Percentiles rank a stretch among this genome's conserved stretches.
phyloP scores from a whole-genome alignment of 2,329 filamentous ascomycete species.

The Rutstroemia sp. region DNA sequence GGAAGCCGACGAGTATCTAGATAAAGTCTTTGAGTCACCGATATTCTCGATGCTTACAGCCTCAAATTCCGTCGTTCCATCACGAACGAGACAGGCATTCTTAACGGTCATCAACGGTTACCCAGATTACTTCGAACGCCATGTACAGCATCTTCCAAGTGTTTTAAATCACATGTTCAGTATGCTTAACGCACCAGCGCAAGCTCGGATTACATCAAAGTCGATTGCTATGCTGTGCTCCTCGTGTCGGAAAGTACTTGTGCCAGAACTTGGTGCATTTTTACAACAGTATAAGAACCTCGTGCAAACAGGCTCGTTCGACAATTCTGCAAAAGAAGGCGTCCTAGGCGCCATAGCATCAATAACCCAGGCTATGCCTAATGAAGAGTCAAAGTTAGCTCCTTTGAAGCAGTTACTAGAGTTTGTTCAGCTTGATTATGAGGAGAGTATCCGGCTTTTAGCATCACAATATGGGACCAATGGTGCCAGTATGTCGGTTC shows the following conservation, averaged over 20 bases:
- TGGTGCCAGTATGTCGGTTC: background rate
- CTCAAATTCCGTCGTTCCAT: constrained; percentile 46
- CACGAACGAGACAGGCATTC: constrained; percentile 58
- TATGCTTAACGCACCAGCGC: constrained; percentile 52
- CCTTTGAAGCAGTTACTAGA: constrained; percentile 51
- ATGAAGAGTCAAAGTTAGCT: constrained; percentile 45
- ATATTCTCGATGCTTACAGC: constrained; percentile 49
- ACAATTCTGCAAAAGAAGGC: constrained; percentile 64
- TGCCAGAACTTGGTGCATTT: constrained; percentile 59
- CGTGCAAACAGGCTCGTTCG: constrained; percentile 49
- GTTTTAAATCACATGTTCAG: constrained; percentile 69
- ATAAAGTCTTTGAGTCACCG: constrained; percentile 52
- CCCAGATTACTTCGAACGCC: constrained; percentile 67
- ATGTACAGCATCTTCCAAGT: constrained; percentile 57
- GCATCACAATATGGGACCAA: background rate
- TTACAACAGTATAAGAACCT: constrained; percentile 65
- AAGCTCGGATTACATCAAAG: constrained; percentile 63
- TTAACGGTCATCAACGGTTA: constrained; percentile 66
- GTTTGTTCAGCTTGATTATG: constrained; percentile 57
- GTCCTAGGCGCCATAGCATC: constrained; percentile 67
- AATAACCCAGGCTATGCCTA: constrained; percentile 64
- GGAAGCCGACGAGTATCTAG: constrained; percentile 50
- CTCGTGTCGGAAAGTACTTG: constrained; percentile 64
- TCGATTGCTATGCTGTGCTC: constrained; percentile 70
- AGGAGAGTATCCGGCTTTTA: constrained; percentile 29